Evolutionary conservation across 768 basidiomycete species (phyloP), one percentile per base, ranked within the genome.

Genomic region (Phylloporus sp.): DNA sequence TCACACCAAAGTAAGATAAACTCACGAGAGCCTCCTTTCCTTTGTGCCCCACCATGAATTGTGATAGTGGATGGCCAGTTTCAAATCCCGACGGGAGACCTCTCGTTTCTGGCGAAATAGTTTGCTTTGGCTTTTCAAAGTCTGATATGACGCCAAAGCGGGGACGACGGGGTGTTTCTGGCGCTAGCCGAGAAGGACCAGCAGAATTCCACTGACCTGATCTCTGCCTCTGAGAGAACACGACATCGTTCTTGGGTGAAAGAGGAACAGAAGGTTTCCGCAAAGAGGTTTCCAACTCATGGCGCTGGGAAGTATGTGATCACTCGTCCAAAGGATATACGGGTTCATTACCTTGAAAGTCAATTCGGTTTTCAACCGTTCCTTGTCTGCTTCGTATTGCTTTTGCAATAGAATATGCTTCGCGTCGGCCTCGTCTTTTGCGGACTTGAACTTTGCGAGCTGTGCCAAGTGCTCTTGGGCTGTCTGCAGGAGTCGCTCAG

Each of bases 321-420:
- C 41, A 64, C 34, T 40, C 29, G 42, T 38, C 24, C 41, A 20
- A n/a, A 44, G 20, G 17, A 54, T 29, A 42, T n/a, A 46, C 10
- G 46, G 10, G 15, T 7, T 53, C 37, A 71, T 42, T 66, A 84
- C 86, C 67, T 78, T 84, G 71, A 90, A 88, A 20, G 74, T 70
- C 35, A 78, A 76, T 47, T 85, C 79, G 1, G 86, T 85, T 56
- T 76, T 81, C 44, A 86, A 57, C 10, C 82, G 77, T 61, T 88
- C 86, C 52, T 82, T 72, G 55, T 88, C 84, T 46, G 76, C 79
- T 54, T 80, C 80, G 67, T 80, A 69, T 37, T 82, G 76, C 57
- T 78, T 81, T 49, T 82, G 79, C 40, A 81, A 57, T 44, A 78
- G 71, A 5, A 64, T 57, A 48, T 80, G 78, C 52, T 73, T 78